A percentile compares a stretch with the other conserved stretches of the same genome.
phyloP scores from a whole-genome alignment of 495 filamentous ascomycete species.

The Articulospora tetracladia region DNA sequence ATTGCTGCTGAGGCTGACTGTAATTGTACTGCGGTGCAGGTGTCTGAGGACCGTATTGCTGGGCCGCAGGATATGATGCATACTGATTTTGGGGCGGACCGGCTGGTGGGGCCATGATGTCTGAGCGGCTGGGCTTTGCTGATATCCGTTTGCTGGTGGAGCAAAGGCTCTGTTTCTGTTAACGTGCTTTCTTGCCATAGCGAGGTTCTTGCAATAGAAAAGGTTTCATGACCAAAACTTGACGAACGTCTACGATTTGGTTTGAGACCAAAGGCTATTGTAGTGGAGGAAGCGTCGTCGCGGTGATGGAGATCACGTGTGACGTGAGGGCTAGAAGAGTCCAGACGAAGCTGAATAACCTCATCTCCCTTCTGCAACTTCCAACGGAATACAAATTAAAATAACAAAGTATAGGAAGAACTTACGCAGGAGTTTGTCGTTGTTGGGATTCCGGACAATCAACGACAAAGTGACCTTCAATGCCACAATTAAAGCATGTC shows the following conservation, averaged over 20 bases:
- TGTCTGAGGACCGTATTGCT: slow-evolving; percentile 16
- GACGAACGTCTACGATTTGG: no score
- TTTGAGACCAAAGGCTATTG: no score
- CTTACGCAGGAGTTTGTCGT: slow-evolving; percentile 9
- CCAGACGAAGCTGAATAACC: no score
- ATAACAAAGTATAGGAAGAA: neutral
- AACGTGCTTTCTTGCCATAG: neutral
- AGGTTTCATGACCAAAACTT: no score
- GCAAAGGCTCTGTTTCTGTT: neutral
- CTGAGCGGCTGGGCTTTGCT: neutral
- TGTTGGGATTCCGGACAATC: slow-evolving; percentile 39
- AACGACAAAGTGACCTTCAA: slow-evolving; percentile 41
- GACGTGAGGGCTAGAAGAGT: no score
- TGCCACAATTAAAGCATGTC: slow-evolving; percentile 49
- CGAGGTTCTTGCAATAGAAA: no score
- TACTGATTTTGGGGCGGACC: slow-evolving; percentile 27
- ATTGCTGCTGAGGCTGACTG: slow-evolving; percentile 13
- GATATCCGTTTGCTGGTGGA: neutral
- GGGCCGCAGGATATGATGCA: slow-evolving; percentile 28
- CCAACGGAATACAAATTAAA: neutral
- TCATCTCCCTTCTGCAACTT: neutral
- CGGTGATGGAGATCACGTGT: no score
- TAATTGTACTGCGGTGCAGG: slow-evolving; percentile 21
- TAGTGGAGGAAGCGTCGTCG: no score
- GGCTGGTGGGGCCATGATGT: neutral